Evolutionary conservation across 352 stramenopile species (phyloP).

Genomic region (Pythium monospermum): DNA sequence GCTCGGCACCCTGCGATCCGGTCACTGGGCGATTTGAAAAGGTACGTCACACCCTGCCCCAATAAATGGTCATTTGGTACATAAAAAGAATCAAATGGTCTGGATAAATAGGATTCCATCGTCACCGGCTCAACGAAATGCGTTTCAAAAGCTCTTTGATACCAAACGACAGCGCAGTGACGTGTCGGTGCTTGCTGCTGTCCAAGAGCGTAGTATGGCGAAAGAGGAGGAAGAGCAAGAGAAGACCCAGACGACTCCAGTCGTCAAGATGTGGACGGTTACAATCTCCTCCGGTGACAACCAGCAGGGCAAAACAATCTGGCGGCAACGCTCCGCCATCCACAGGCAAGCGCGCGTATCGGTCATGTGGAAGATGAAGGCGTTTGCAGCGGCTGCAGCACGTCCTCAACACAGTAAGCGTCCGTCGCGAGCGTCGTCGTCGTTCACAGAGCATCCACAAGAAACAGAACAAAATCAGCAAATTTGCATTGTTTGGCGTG

Average conservation of each 20-base stretch:
- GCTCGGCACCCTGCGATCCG: not conserved
- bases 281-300: not conserved
- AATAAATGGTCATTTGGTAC: not conserved
- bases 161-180: constrained; percentile 2
- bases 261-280: not conserved
- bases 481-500: too few species aligned
- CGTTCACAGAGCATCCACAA: not conserved
- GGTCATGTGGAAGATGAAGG: constrained; percentile 13
- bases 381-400: not conserved
- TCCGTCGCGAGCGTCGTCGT: not conserved
- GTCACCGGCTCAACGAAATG: not conserved
- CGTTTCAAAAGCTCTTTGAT: not conserved
- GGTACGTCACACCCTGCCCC: not conserved
- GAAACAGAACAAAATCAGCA: not conserved
- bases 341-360: constrained; percentile 9
- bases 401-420: not conserved
- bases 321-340: not conserved
- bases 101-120: not conserved
- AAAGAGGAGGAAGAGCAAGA: not conserved
- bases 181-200: constrained; percentile 5
- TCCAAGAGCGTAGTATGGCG: constrained; percentile 6
- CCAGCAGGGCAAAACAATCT: not conserved
- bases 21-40: constrained; percentile 1
- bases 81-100: not conserved
- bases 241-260: not conserved